phyloP scores from a whole-genome alignment of 208 protist genomes.

The Leishmania guyanensis region DNA sequence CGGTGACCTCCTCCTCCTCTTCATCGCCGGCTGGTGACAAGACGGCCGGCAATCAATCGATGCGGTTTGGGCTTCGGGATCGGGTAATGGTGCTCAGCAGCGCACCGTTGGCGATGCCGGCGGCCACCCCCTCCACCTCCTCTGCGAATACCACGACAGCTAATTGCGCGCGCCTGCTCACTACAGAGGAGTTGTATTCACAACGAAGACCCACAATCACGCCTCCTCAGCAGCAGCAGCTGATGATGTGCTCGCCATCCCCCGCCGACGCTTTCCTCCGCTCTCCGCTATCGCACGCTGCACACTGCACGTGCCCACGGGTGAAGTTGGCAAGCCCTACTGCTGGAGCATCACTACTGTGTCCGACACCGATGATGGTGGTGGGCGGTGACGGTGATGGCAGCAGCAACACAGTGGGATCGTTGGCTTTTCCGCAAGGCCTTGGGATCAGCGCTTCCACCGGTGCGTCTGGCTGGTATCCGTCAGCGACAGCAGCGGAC shows the following conservation, averaged over 20 bases:
- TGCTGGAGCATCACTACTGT: neutral
- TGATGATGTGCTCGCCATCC: neutral
- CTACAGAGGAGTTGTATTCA: neutral
- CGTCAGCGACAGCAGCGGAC: neutral
- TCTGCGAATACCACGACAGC: neutral
- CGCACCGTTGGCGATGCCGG: neutral
- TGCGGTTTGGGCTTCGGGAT: constrained; percentile 20
- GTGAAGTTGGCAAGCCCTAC: neutral
- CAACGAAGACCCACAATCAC: neutral
- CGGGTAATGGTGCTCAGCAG: constrained; percentile 23
- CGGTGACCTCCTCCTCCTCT: neutral
- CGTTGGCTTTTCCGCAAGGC: neutral
- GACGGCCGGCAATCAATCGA: neutral
- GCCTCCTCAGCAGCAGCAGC: neutral
- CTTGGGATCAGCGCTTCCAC: neutral
- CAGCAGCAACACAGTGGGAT: neutral
- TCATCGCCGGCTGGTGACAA: neutral
- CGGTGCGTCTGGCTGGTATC: neutral
- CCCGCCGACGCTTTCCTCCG: neutral
- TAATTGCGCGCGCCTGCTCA: neutral
- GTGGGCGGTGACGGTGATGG: neutral
- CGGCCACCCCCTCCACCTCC: neutral
- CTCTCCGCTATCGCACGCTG: neutral
- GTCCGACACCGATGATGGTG: neutral
- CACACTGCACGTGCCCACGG: neutral